Evolutionary conservation across 1,284 basidiomycete species (phyloP), one percentile per base, ranked within the genome.

Genomic region (Tilletia indica): DNA sequence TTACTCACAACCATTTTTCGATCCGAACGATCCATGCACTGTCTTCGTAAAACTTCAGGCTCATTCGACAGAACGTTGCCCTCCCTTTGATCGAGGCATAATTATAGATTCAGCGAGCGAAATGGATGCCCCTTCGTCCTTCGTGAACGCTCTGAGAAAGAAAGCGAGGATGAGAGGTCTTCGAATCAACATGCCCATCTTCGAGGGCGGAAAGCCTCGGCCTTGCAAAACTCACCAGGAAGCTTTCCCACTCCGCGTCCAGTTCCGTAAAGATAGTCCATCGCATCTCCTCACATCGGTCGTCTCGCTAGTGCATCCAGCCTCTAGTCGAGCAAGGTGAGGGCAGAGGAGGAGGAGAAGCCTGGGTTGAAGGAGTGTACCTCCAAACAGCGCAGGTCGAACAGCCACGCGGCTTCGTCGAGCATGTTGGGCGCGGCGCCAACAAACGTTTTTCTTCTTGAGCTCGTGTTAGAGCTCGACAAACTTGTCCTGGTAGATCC

Each of bases 1-100:
- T 14, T 16, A 74, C 73, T 54, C 56, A 71, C 68, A 80, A 76
- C 61, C 81, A 75, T 8, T 90, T 94, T 86, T 99, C 96, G 78
- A 97, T 94, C 2, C 96, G 90, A 77, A 98, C 93, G 2, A 96
- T 96, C 82, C 91, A 99, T 72, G 89, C 87, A 4, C 94, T 95
- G 79, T 97, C 94, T 16, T 90, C 90, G 85, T 93, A 99, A 85
- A 92, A 98, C 1, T 31, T 93, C 96, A 0, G 96, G 96, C 80
- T 99, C 82, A 70, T 82, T 84, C 67, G 77, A 80, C 31, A 84
- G 54, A 12, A 84, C 78, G 80, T 83, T 84, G 47, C 79, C 80
- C 36, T 81, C 76, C 73, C 25, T 31, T 82, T 81, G 31, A 84
- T 71, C 34, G 78, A 74, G 16, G 82, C 83, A 69, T 83, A 80